A percentile compares a stretch with the other conserved stretches of the same genome.
These are phyloP conservation scores for Capronia epimyces DNA, from an alignment of 2,329 filamentous ascomycete genomes.

Conservation along the genomic window DNA sequence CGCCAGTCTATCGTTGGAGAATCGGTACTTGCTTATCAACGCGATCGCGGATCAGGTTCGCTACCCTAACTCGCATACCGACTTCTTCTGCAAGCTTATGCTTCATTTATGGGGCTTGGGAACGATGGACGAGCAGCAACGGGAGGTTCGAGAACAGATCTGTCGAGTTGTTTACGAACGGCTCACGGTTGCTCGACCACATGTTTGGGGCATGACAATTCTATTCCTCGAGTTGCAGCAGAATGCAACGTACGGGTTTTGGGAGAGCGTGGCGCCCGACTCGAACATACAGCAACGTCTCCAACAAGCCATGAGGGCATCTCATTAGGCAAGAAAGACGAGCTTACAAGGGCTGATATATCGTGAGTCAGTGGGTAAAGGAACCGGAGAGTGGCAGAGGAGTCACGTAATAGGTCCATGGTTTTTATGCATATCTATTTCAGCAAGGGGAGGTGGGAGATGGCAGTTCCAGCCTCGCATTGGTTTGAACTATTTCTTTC, in stretches of 20 bases:
- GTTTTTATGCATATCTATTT: slow-evolving; percentile 6
- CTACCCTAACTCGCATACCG: slow-evolving; percentile 81
- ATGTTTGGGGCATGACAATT: slow-evolving; percentile 91
- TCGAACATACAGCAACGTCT: slow-evolving; percentile 22
- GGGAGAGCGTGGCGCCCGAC: slow-evolving; percentile 49
- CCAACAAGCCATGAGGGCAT: slow-evolving; percentile 23
- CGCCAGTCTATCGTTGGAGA: slow-evolving; percentile 67
- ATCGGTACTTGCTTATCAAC: slow-evolving; percentile 75
- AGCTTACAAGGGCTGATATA: neutral
- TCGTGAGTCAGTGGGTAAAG: too few species aligned
- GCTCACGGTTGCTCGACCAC: slow-evolving; percentile 79
- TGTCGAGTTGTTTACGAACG: slow-evolving; percentile 83
- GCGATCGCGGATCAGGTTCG: slow-evolving; percentile 89
- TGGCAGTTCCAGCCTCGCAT: neutral
- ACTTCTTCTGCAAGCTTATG: slow-evolving; percentile 83
- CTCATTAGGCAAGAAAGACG: slow-evolving; percentile 7
- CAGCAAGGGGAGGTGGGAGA: slow-evolving; percentile 1
- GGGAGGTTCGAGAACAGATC: slow-evolving; percentile 82
- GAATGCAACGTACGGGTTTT: slow-evolving; percentile 86
- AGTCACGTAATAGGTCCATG: neutral
- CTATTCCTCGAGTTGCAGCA: slow-evolving; percentile 85
- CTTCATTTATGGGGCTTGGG: slow-evolving; percentile 73
- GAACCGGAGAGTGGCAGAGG: too few species aligned
- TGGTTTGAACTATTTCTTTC: slow-evolving; percentile 19
- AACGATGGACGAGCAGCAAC: slow-evolving; percentile 62